These are phyloP conservation scores for Blastobotrys persicus DNA, from an alignment of 1,139 yeast genomes.

Conservation along the genomic window DNA sequence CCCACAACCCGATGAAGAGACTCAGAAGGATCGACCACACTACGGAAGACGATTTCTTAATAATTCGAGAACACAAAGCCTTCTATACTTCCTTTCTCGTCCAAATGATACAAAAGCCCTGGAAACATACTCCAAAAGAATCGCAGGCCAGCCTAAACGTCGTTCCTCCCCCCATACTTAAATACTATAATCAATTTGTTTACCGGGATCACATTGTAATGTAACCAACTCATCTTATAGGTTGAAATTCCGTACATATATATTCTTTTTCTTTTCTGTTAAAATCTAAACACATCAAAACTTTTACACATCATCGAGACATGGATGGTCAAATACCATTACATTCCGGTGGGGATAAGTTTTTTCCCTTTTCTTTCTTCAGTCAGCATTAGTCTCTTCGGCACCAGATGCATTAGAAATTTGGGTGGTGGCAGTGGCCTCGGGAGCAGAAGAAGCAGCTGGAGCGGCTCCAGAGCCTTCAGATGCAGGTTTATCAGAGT, in stretches of 20 bases:
- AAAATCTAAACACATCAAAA: neutral
- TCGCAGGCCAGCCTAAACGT: neutral
- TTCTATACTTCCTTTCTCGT: constrained; percentile 16
- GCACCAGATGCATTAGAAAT: neutral
- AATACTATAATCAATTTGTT: neutral
- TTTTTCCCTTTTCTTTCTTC: too few relatives aligned
- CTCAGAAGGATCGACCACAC: neutral
- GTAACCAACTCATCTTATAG: too few relatives aligned
- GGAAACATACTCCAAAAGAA: constrained; percentile 10
- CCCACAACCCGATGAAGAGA: neutral
- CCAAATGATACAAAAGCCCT: constrained; percentile 15
- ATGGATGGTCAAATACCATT: neutral
- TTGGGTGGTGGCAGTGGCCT: constrained; percentile 4
- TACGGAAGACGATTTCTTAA: neutral
- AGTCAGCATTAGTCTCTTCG: neutral
- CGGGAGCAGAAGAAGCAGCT: constrained; percentile 7
- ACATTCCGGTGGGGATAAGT: neutral
- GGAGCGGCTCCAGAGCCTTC: constrained; percentile 14
- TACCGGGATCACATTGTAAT: too few relatives aligned
- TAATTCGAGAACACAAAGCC: neutral
- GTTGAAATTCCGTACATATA: neutral
- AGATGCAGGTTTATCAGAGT: constrained; percentile 23
- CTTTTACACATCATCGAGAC: too few relatives aligned
- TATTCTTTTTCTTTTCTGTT: too few relatives aligned
- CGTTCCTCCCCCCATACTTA: neutral